Evolutionary conservation across 177 flowering plant species (phyloP).

Genomic region (Tripterygium wilfordii): DNA sequence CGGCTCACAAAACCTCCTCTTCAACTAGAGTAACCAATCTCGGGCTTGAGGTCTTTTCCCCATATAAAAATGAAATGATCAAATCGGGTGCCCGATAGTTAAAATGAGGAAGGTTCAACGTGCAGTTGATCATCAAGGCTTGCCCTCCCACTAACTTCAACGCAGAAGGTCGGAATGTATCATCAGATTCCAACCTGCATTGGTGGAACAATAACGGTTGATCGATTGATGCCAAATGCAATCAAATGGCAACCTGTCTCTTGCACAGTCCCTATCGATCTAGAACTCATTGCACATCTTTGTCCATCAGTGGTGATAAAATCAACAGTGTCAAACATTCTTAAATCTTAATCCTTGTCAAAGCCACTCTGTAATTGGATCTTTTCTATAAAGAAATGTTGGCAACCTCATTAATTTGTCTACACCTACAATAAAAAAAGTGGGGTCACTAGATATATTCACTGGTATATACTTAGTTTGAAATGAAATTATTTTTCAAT

Average conservation of each 20-base stretch:
- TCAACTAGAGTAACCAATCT: conserved; percentile 61
- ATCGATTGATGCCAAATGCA: conserved; percentile 68
- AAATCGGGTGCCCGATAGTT: conserved; percentile 46
- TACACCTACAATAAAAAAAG: neutral
- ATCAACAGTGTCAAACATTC: too few relatives aligned
- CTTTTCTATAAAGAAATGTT: too few relatives aligned
- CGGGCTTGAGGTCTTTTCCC: conserved; percentile 43
- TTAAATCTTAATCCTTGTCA: conserved; percentile 3
- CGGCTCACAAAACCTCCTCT: conserved; percentile 60
- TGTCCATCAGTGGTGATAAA: too few relatives aligned
- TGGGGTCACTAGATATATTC: conserved; percentile 1
- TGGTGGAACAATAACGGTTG: conserved; percentile 74
- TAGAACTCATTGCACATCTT: too few relatives aligned
- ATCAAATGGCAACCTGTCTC: conserved; percentile 65
- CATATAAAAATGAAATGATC: conserved; percentile 52
- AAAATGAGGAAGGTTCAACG: conserved; percentile 67
- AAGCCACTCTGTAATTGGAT: conserved; percentile 4
- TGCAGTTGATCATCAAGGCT: conserved; percentile 59
- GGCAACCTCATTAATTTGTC: too few relatives aligned
- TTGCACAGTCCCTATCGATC: conserved; percentile 50
- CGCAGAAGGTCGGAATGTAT: conserved; percentile 44
- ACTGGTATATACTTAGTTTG: conserved; percentile 7
- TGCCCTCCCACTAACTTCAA: conserved; percentile 65
- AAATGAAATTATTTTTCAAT: conserved; percentile 11
- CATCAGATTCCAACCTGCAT: conserved; percentile 59